phyloP scores from a whole-genome alignment of 1,284 basidiomycete species.

The Coniophora puteana region DNA sequence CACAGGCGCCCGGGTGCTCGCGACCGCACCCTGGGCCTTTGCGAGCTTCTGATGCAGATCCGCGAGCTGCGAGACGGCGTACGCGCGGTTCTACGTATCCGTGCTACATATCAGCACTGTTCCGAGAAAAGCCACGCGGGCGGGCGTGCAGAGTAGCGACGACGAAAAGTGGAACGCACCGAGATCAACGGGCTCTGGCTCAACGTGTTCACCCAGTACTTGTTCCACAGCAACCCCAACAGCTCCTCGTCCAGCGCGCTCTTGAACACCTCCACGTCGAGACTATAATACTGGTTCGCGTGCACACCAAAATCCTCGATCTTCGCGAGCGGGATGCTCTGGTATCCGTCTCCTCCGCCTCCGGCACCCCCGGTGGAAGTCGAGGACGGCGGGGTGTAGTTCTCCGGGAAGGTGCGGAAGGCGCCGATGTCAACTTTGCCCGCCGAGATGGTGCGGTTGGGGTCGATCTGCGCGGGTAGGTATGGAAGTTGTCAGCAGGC shows the following conservation, averaged over 20 bases:
- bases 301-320: constrained; percentile 99
- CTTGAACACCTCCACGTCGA: constrained; percentile 96
- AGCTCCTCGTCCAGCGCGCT: constrained; percentile 83
- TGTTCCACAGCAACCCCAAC: constrained; percentile 93
- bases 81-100: constrained; percentile 76
- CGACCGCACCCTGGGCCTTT: constrained; percentile 55
- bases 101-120: background rate
- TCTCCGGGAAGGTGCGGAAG: constrained; percentile 94
- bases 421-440: constrained; percentile 99
- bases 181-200: constrained; percentile 89
- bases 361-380: constrained; percentile 71
- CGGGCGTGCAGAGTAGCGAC: background rate
- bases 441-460: constrained; percentile 95
- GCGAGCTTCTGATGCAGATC: constrained; percentile 88
- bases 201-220: constrained; percentile 98
- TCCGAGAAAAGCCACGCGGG: background rate
- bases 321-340: constrained; percentile 91
- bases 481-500: background rate
- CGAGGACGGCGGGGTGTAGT: constrained; percentile 76
- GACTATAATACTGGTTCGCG: constrained; percentile 93
- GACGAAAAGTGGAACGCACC: constrained; percentile 42
- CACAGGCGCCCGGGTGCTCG: constrained; percentile 50
- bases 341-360: too few species aligned
- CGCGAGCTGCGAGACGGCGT: constrained; percentile 83
- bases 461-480: constrained; percentile 74